phyloP scores from a whole-genome alignment of 176 grass and related monocot genomes.

The Oryza rufipogon region DNA sequence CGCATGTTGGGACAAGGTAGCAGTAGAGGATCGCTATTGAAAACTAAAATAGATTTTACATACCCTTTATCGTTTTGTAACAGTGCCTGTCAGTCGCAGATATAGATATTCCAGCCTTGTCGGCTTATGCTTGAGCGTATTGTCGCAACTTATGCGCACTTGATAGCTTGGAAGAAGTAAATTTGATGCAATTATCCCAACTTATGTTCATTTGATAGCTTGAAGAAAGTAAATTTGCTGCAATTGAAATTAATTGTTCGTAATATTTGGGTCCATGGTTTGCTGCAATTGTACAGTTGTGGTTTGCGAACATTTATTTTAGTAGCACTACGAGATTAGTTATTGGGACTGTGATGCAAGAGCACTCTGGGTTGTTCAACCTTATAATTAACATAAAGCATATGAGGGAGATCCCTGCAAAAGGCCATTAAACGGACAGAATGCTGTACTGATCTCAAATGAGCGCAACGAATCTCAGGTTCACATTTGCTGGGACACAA shows the following conservation, averaged over 20 bases:
- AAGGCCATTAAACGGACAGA: slow-evolving; percentile 3
- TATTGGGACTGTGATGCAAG: background rate
- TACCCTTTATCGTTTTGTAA: background rate
- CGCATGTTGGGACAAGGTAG: background rate
- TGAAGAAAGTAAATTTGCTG: background rate
- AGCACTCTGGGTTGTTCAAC: background rate
- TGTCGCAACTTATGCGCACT: background rate
- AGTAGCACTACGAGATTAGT: background rate
- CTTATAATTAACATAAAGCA: background rate
- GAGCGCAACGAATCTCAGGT: background rate
- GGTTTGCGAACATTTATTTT: background rate
- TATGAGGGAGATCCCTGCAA: background rate
- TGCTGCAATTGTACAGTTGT: background rate
- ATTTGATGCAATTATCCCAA: background rate
- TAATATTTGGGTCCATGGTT: background rate
- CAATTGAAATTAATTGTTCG: background rate
- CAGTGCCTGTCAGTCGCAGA: slow-evolving; percentile 3
- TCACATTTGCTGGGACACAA: background rate
- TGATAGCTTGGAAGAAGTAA: too few relatives aligned
- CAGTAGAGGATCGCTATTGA: slow-evolving; percentile 8
- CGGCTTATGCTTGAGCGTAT: slow-evolving; percentile 1
- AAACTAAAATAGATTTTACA: slow-evolving; percentile 10
- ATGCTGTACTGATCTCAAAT: background rate
- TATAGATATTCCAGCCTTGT: background rate
- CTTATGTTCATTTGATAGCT: background rate